Base-by-base conservation (phyloP, 495 filamentous ascomycete genomes). In the Physcia stellaris region DNA sequence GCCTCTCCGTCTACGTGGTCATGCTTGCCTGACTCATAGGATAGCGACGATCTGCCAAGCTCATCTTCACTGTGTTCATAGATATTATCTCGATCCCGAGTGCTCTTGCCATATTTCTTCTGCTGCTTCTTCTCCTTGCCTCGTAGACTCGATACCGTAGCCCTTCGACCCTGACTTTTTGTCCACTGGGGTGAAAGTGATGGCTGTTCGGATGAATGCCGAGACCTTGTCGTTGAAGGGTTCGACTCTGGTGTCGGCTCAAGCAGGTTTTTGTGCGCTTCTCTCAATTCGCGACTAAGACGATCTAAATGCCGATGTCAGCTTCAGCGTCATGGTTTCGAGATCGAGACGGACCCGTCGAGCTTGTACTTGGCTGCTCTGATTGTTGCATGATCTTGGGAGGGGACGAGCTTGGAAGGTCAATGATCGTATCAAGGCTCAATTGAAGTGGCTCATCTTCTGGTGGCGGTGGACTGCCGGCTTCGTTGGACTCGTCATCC, bases 401-500 rank as follows among this genome's bases (percentile, higher is more conserved):
- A 36, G 11, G 18, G 4, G 34, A 23, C 2, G 16, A 19, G 9
- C 17, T 23, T 39, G 24, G 11, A 37, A 30, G 19, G 11, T 29
- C 21, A 23, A 22, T 27, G 17, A 33, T 24, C 21, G 12, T 24
- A 23, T 28, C 35, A 16, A 20, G 29, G 18, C 18, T 49, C 20
- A 32, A 28, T 21, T 28, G n/a, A 20, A 27, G 23, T 16, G 22
- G 18, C 31, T 36, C 27, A 2, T n/a, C 23, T 16, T 21, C 29
- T 6, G 48, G 46, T n/a, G 29, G 19, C n/a, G 52, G 46, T 4
- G 47, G 32, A n/a, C 54, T 59, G 23, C 48, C 45, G n/a, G 60
- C 45, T 29, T 45, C 51, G 26, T 68, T 58, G 6, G 61, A 64
- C 38, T 70, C 67, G 16, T 69, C 66, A 20, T 66, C 62, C 11